These are phyloP conservation scores for Coleophoma cylindrospora DNA, from an alignment of 2,329 filamentous ascomycete species.

Conservation along the genomic window DNA sequence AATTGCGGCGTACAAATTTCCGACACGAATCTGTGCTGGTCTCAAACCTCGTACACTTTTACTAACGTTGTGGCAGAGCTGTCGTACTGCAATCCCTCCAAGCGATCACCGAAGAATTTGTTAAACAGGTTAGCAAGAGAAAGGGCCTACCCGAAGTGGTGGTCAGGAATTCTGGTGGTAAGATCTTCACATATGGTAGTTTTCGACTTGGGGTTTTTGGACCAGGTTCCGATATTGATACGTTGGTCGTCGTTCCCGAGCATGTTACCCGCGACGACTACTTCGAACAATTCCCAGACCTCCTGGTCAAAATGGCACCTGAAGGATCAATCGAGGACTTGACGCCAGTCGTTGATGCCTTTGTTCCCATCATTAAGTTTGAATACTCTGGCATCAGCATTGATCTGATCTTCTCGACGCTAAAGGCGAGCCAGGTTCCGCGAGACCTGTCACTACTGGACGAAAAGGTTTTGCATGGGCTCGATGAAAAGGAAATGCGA, in stretches of 20 bases:
- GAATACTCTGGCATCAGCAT: constrained; percentile 89
- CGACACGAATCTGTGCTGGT: too few species aligned
- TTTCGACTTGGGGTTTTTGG: constrained; percentile 92
- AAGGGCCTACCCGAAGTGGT: constrained; percentile 66
- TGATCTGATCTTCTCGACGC: constrained; percentile 83
- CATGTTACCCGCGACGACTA: constrained; percentile 88
- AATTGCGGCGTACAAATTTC: too few species aligned
- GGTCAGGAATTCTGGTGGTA: constrained; percentile 80
- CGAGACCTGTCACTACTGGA: constrained; percentile 73
- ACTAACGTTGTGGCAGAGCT: constrained; percentile 38
- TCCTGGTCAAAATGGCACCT: constrained; percentile 72
- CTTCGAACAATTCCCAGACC: constrained; percentile 79
- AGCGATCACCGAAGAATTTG: constrained; percentile 78
- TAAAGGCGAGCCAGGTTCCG: constrained; percentile 68
- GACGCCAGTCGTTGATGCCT: constrained; percentile 81
- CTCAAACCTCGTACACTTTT: too few species aligned
- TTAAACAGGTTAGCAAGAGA: constrained; percentile 62
- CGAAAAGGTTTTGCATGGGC: constrained; percentile 75
- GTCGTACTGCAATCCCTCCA: constrained; percentile 71
- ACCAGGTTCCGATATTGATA: constrained; percentile 96
- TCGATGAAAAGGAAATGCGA: constrained; percentile 82
- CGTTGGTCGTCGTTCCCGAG: constrained; percentile 84
- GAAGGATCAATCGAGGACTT: constrained; percentile 79
- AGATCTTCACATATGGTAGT: constrained; percentile 94
- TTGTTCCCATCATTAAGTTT: constrained; percentile 96